Conservation (phyloP, 305 asterid genomes). For the Withania somnifera region DNA sequence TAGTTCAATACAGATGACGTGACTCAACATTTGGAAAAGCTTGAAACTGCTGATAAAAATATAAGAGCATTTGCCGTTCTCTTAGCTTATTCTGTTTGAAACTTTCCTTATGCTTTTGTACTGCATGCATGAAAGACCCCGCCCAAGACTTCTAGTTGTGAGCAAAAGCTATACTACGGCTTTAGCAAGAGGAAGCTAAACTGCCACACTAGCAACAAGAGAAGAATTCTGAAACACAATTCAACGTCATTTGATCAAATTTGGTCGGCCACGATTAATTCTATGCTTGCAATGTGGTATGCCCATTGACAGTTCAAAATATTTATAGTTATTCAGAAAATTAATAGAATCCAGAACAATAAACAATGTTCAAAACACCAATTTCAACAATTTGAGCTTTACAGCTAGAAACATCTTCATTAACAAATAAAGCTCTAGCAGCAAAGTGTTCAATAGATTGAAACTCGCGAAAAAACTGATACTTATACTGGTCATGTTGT, state of each 20-base stretch:
- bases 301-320: not conserved
- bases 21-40: not conserved
- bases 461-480: not conserved
- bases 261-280: not conserved
- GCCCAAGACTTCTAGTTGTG: not conserved
- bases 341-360: not conserved
- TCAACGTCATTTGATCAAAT: not conserved
- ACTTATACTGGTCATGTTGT: not conserved
- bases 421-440: not conserved
- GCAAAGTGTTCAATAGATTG: not conserved
- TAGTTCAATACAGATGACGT: not conserved
- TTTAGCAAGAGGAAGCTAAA: not conserved
- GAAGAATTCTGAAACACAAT: not conserved
- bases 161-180: not conserved
- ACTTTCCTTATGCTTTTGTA: not conserved
- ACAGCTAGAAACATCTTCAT: not conserved
- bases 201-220: not conserved
- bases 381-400: not conserved
- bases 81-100: not conserved
- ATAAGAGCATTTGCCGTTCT: not conserved
- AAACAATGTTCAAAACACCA: not conserved
- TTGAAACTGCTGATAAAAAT: not conserved
- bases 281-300: not conserved
- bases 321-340: not conserved
- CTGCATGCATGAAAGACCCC: not conserved